Evolutionary conservation across 2,329 filamentous ascomycete species (phyloP).

Genomic region (Amauroascus niger): DNA sequence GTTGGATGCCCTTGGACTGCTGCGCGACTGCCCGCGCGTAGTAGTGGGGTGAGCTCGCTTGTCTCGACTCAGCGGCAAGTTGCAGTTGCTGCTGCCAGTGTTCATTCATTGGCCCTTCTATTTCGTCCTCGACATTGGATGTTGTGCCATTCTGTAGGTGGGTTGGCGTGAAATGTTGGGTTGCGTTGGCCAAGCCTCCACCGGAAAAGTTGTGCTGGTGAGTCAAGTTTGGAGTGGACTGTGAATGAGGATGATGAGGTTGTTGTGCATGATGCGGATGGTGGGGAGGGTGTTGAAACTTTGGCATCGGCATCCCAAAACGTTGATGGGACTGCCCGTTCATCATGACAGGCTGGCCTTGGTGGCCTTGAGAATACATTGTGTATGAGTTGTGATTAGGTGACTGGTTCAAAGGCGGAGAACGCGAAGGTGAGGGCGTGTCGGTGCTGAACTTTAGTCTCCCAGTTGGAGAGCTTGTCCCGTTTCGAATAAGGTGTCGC

Average conservation of each 20-base stretch:
- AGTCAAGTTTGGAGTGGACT: slow-evolving; percentile 35
- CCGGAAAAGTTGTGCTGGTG: slow-evolving; percentile 45
- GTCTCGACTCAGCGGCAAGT: slow-evolving; percentile 61
- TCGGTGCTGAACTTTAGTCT: slow-evolving; percentile 39
- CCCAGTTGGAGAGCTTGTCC: slow-evolving; percentile 39
- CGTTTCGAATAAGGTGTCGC: slow-evolving; percentile 38
- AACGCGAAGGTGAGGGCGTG: slow-evolving; percentile 41
- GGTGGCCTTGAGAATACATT: slow-evolving; percentile 42
- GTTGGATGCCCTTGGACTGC: slow-evolving; percentile 39
- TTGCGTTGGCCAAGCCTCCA: slow-evolving; percentile 38
- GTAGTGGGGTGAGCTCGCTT: slow-evolving; percentile 62
- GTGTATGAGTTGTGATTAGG: slow-evolving; percentile 36
- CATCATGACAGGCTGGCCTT: slow-evolving; percentile 43
- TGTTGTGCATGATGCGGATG: slow-evolving; percentile 36
- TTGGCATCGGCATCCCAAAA: slow-evolving; percentile 42
- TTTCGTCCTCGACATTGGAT: slow-evolving; percentile 45
- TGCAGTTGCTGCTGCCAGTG: slow-evolving; percentile 87
- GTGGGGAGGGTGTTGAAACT: slow-evolving; percentile 40
- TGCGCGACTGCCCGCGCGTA: slow-evolving; percentile 48
- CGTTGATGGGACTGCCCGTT: slow-evolving; percentile 41
- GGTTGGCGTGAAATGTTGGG: slow-evolving; percentile 49
- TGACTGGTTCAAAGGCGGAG: slow-evolving; percentile 36
- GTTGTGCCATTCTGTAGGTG: slow-evolving; percentile 53
- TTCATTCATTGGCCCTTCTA: slow-evolving; percentile 51
- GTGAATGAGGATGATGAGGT: slow-evolving; percentile 37